A percentile compares a stretch with the other conserved stretches of the same genome.
phyloP scores from a whole-genome alignment of 2,329 filamentous ascomycete genomes.

The Rhynchosporium graminicola region DNA sequence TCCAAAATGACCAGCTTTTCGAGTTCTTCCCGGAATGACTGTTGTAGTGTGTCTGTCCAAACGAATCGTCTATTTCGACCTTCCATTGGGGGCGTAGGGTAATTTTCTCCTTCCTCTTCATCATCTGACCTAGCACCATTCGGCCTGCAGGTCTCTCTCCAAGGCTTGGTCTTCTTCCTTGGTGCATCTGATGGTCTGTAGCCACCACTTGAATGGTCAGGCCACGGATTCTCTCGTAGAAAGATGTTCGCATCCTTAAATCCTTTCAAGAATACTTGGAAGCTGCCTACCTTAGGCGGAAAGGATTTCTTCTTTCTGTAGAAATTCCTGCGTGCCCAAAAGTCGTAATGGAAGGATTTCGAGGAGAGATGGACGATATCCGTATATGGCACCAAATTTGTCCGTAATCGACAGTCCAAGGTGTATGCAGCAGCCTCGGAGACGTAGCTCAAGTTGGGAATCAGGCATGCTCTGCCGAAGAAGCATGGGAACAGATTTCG shows the following conservation, averaged over 20 bases:
- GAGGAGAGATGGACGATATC: constrained; percentile 93
- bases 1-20: constrained; percentile 97
- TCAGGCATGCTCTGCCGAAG: constrained; percentile 90
- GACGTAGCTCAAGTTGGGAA: constrained; percentile 96
- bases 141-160: constrained; percentile 82
- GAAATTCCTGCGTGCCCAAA: constrained; percentile 89
- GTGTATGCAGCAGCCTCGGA: constrained; percentile 97
- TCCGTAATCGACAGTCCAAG: constrained; percentile 84
- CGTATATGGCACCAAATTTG: constrained; percentile 92
- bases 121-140: constrained; percentile 54
- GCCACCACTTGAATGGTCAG: constrained; percentile 70
- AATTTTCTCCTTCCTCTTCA: constrained; percentile 58
- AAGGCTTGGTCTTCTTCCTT: constrained; percentile 67
- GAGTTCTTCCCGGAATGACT: constrained; percentile 89
- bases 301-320: constrained; percentile 85
- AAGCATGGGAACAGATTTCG: constrained; percentile 96
- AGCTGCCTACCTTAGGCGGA: constrained; percentile 89
- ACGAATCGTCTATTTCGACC: constrained; percentile 54
- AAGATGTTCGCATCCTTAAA: constrained; percentile 98
- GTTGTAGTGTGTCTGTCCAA: constrained; percentile 87
- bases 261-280: constrained; percentile 95
- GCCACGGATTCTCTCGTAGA: constrained; percentile 93
- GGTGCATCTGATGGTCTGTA: constrained; percentile 69
- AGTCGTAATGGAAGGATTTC: constrained; percentile 97
- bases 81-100: constrained; percentile 35